Percentiles rank a stretch among this genome's conserved stretches.
These are phyloP conservation scores for Ceratobasidium sp. DNA, from an alignment of 1,284 basidiomycete genomes.

Conservation along the genomic window DNA sequence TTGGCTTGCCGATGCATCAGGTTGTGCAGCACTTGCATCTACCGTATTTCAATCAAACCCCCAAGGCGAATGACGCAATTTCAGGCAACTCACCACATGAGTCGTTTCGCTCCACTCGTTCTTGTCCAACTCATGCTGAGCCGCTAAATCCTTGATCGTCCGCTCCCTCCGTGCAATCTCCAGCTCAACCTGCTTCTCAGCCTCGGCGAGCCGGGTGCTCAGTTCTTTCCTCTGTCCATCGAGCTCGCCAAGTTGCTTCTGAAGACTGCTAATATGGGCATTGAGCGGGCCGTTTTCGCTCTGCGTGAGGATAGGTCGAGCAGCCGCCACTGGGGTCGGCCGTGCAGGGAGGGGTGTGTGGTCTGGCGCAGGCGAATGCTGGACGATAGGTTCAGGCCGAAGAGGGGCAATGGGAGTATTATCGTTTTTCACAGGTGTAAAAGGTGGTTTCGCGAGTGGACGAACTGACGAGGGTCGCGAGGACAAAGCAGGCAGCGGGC, in stretches of 20 bases:
- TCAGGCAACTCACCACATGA: slow-evolving; percentile 7
- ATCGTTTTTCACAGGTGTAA: slow-evolving; percentile 20
- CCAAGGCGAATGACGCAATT: background rate
- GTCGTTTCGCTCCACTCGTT: slow-evolving; percentile 29
- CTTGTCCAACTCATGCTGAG: slow-evolving; percentile 35
- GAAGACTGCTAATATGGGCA: slow-evolving; percentile 31
- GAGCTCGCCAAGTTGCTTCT: slow-evolving; percentile 31
- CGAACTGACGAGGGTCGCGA: background rate
- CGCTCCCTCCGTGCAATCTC: slow-evolving; percentile 19
- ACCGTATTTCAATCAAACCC: background rate
- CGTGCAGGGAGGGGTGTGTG: slow-evolving; percentile 15
- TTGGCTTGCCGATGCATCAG: slow-evolving; percentile 6
- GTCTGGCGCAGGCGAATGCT: background rate
- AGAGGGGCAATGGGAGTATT: background rate
- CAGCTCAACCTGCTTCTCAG: background rate
- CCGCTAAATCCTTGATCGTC: slow-evolving; percentile 12
- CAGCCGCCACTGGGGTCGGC: slow-evolving; percentile 23
- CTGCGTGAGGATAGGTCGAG: slow-evolving; percentile 14
- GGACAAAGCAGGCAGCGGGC: background rate
- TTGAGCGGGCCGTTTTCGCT: slow-evolving; percentile 31
- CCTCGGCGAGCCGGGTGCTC: slow-evolving; percentile 6
- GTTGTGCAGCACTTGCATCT: slow-evolving; percentile 32
- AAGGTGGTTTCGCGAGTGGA: background rate
- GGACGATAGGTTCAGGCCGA: background rate
- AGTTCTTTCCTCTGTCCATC: slow-evolving; percentile 18